Conservation (phyloP, 192 early-diverging fungal species). For the Backusella circina region DNA sequence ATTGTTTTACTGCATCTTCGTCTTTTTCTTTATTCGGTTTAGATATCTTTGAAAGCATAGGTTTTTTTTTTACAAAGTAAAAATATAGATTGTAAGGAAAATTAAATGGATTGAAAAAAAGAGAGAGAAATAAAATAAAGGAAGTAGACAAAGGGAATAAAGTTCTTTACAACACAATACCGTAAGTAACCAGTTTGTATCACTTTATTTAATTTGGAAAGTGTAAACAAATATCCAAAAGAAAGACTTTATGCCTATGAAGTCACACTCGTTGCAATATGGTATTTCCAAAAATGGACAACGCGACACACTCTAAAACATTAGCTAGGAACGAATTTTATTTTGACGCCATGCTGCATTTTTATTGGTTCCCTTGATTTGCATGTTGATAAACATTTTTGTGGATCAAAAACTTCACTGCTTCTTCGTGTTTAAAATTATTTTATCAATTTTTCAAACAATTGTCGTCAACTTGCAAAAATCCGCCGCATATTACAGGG, state of each 20-base stretch:
- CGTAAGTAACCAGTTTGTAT: background rate
- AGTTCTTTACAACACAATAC: background rate
- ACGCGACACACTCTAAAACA: background rate
- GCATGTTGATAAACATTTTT: no score
- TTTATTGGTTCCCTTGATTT: no score
- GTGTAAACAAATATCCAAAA: background rate
- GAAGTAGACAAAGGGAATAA: background rate
- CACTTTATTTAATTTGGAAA: background rate
- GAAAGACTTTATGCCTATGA: background rate
- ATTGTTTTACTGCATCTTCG: slow-evolving; percentile 3
- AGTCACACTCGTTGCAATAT: background rate
- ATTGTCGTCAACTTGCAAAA: no score
- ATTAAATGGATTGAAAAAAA: background rate
- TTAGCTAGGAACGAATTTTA: background rate
- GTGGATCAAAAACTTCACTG: no score
- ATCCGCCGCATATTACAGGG: no score
- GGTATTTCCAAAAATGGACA: background rate
- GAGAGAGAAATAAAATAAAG: background rate
- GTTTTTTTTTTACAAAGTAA: background rate
- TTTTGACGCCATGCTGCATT: no score
- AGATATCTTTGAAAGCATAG: background rate
- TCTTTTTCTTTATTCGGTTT: background rate
- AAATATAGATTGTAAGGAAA: background rate
- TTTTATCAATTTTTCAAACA: no score
- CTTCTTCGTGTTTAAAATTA: no score